Base-by-base conservation (phyloP, 2,329 filamentous ascomycete species). In the Knufia fluminis region DNA sequence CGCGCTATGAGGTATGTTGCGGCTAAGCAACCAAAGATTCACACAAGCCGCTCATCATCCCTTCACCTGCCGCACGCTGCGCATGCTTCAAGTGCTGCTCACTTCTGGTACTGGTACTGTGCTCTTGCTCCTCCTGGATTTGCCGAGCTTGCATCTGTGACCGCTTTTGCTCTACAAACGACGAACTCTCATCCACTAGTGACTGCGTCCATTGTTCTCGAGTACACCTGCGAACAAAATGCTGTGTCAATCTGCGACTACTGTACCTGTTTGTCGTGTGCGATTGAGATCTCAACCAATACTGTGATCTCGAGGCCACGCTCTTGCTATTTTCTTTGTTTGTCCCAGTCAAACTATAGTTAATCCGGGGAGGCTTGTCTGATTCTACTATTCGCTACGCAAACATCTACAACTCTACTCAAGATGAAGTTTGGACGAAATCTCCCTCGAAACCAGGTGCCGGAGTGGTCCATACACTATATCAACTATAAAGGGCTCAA, bases 401-500 rank as follows among this genome's bases (percentile, higher is more conserved):
- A 9, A 26, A 17, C 17, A 41, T 4, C 40, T n/a, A 26, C 24
- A 26, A 7, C 16, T 48, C 36, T 35, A 19, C 22, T 31, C 51
- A 69, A 52, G 14, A 74, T 74, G 71, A 74, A 74, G 60, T 74
- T 74, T 59, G 71, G 71, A 24, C 68, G 69, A 52, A 73, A 73
- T 58, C 60, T 74, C 40, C 60, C 71, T 14, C 66, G 71, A 50
- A 73, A 73, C 52, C 70, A 72, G 49, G 71, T 74, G 23, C 71
- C 71, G 10, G 71, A 74, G 61, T 74, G 71, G 71, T 68, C 70
- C 50, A 62, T 67, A 35, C 65, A 64, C 23, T 76, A 74, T 60
- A 75, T 76, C 59, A 71, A 70, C 51, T 74, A 75, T 62, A 76
- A 74, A 55, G 64, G 66, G 7, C 60, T 97, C 61, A 98, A 98